Evolutionary conservation across 306 rosid genomes (phyloP).

Genomic region (Casuarina equisetifolia): DNA sequence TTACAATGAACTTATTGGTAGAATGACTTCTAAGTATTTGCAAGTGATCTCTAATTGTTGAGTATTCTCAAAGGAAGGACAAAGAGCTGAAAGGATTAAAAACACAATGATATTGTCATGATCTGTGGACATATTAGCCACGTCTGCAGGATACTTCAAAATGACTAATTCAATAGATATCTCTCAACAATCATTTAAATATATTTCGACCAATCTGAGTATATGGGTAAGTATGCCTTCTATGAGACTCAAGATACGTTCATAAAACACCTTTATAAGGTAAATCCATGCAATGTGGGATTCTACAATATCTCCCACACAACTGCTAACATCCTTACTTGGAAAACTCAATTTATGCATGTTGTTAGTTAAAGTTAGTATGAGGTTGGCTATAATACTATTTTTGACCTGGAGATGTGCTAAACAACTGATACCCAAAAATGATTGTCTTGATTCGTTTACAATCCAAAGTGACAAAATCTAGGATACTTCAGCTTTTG

Average conservation of each 20-base stretch:
- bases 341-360: too few relatives aligned
- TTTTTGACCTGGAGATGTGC: background rate
- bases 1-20: background rate
- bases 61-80: background rate
- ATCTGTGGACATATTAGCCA: background rate
- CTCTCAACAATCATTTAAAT: background rate
- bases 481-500: background rate
- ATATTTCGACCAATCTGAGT: background rate
- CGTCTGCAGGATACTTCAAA: background rate
- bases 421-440: background rate
- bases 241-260: background rate
- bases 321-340: too few relatives aligned
- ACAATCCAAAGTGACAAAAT: background rate
- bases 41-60: background rate
- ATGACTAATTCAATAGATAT: background rate
- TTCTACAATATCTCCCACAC: too few relatives aligned
- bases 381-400: background rate
- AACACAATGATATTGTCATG: background rate
- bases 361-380: too few relatives aligned
- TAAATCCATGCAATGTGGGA: too few relatives aligned
- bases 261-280: too few relatives aligned
- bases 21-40: background rate
- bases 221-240: background rate
- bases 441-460: background rate
- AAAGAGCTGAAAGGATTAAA: background rate